Conservation (phyloP, 2,329 filamentous ascomycete species). For the Arachnomyces sp. region DNA sequence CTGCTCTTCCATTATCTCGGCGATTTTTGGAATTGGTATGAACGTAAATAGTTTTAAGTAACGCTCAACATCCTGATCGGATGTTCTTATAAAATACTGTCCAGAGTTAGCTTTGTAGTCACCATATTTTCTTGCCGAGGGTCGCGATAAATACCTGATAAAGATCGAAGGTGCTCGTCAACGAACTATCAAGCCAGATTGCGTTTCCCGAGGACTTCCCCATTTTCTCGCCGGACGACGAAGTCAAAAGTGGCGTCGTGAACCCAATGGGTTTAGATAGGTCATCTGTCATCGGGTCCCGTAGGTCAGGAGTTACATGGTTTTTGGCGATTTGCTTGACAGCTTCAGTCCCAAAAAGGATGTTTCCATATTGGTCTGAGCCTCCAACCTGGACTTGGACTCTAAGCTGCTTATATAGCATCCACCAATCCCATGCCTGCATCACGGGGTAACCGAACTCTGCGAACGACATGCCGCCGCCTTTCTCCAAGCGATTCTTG, state of each 20-base stretch:
- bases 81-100: slow-evolving; percentile 73
- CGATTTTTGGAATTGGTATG: slow-evolving; percentile 62
- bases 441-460: slow-evolving; percentile 91
- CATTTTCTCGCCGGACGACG: slow-evolving; percentile 77
- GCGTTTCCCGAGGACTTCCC: slow-evolving; percentile 93
- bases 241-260: slow-evolving; percentile 83
- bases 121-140: not conserved
- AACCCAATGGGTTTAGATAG: slow-evolving; percentile 62
- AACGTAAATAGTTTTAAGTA: slow-evolving; percentile 90
- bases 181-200: slow-evolving; percentile 76
- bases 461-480: slow-evolving; percentile 86
- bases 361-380: slow-evolving; percentile 94
- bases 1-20: slow-evolving; percentile 60
- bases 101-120: slow-evolving; percentile 15
- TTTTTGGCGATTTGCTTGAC: slow-evolving; percentile 63
- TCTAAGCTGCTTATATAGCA: slow-evolving; percentile 58
- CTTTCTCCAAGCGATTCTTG: slow-evolving; percentile 71
- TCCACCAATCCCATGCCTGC: slow-evolving; percentile 96
- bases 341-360: slow-evolving; percentile 77
- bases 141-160: slow-evolving; percentile 55
- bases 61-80: slow-evolving; percentile 71
- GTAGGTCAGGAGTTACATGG: slow-evolving; percentile 32
- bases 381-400: slow-evolving; percentile 87
- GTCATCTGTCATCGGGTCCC: slow-evolving; percentile 19
- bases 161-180: slow-evolving; percentile 75